phyloP scores from a whole-genome alignment of 176 grass and related monocot species.

The Zoysia japonica region DNA sequence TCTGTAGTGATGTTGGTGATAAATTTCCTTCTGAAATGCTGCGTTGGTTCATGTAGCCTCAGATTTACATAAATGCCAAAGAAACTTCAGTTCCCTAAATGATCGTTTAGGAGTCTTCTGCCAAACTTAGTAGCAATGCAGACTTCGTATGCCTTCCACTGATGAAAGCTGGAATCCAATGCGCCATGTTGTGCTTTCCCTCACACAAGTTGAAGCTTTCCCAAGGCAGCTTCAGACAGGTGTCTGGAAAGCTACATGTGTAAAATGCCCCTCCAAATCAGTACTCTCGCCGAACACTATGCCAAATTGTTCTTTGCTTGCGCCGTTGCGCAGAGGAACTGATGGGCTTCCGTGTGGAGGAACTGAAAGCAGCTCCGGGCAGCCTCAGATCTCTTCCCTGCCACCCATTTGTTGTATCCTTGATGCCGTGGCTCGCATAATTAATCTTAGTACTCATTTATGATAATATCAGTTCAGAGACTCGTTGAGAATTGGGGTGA shows the following conservation, averaged over 20 bases:
- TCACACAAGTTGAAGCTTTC: constrained; percentile 13
- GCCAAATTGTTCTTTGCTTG: constrained; percentile 32
- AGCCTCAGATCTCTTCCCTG: not conserved
- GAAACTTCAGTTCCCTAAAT: constrained; percentile 11
- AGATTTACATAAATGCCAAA: constrained; percentile 31
- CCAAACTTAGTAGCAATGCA: not conserved
- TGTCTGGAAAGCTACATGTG: constrained; percentile 22
- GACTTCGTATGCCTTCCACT: not conserved
- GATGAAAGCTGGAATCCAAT: not conserved
- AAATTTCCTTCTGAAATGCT: constrained; percentile 35
- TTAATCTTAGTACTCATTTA: constrained; percentile 24
- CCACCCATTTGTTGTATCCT: constrained; percentile 4
- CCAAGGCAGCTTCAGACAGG: not conserved
- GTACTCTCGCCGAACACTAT: not conserved
- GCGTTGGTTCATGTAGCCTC: constrained; percentile 29
- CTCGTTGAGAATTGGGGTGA: constrained; percentile 9
- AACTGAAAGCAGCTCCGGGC: not conserved
- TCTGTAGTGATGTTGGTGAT: constrained; percentile 49
- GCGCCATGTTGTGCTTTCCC: not conserved
- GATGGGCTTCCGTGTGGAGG: constrained; percentile 23
- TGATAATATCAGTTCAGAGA: not conserved
- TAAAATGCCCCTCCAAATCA: not conserved
- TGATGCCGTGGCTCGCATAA: not conserved
- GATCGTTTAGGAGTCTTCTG: constrained; percentile 7
- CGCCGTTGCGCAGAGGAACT: not conserved